Conservation (phyloP, 805 yeast genomes). For the Ogataea glucozyma region DNA sequence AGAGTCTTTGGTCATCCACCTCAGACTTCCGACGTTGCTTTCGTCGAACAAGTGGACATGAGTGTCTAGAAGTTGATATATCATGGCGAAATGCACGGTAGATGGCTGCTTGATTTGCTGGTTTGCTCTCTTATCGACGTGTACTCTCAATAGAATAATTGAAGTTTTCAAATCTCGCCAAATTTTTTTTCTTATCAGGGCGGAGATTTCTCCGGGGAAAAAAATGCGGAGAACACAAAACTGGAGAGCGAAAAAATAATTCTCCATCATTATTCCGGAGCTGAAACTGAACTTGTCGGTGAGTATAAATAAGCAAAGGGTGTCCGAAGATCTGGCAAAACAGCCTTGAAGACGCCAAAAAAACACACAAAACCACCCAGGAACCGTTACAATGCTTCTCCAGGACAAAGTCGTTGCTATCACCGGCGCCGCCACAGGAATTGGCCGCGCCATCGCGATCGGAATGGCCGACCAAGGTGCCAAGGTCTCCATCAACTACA, state of each 20-base stretch:
- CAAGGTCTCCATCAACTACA: conserved; percentile 39
- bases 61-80: conserved; percentile 29
- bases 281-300: too few species aligned
- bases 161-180: too few species aligned
- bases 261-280: conserved; percentile 1
- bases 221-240: too few species aligned
- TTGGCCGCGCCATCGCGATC: conserved; percentile 45
- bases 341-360: neutral
- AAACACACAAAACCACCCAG: too few species aligned
- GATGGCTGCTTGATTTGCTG: neutral
- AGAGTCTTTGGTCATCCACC: conserved; percentile 38
- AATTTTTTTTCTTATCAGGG: too few species aligned
- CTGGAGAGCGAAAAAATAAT: too few species aligned
- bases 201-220: too few species aligned
- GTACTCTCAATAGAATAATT: too few species aligned
- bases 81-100: neutral
- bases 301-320: too few species aligned
- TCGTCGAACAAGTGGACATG: conserved; percentile 39
- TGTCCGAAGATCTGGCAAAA: neutral
- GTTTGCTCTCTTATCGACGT: too few species aligned
- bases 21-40: conserved; percentile 18
- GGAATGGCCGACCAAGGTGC: conserved; percentile 46
- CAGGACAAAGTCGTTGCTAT: conserved; percentile 41
- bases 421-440: conserved; percentile 49
- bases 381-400: conserved; percentile 25